These are phyloP conservation scores for Vavraia culicis DNA, from an alignment of 371 early-diverging fungal genomes.

Conservation along the genomic window DNA sequence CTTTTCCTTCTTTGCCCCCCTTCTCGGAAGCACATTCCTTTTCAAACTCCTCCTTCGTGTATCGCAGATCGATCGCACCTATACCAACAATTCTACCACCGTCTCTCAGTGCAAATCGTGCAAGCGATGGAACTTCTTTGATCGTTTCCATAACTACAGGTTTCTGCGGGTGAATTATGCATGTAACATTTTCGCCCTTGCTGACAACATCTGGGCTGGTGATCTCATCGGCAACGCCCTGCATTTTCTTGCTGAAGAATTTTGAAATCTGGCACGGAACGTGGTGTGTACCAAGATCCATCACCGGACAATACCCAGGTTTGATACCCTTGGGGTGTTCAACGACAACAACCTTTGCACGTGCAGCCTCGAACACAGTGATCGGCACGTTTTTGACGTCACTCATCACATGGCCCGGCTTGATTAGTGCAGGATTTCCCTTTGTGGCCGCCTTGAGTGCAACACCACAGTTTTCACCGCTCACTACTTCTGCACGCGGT, in stretches of 20 bases:
- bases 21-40: conserved; percentile 9
- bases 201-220: conserved; percentile 8
- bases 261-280: conserved; percentile 30
- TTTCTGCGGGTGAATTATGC: conserved; percentile 37
- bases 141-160: conserved; percentile 33
- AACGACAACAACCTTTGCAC: conserved; percentile 25
- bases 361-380: conserved; percentile 15
- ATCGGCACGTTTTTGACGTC: conserved; percentile 21
- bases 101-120: conserved; percentile 41
- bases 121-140: conserved; percentile 33
- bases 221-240: conserved; percentile 2
- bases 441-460: conserved; percentile 27
- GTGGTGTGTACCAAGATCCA: conserved; percentile 38
- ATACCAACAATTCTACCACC: conserved; percentile 34
- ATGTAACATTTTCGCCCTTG: conserved; percentile 19
- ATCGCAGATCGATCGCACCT: conserved; percentile 28
- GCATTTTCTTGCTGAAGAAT: conserved; percentile 21
- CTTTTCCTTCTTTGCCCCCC: conserved; percentile 12
- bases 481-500: conserved; percentile 14
- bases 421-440: conserved; percentile 27
- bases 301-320: conserved; percentile 37
- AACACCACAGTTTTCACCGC: conserved; percentile 42
- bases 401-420: conserved; percentile 36
- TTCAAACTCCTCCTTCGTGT: conserved; percentile 18
- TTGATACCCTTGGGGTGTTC: conserved; percentile 28